Evolutionary conservation across 2,329 filamentous ascomycete genomes (phyloP).

Genomic region (Xylariaceae sp.): DNA sequence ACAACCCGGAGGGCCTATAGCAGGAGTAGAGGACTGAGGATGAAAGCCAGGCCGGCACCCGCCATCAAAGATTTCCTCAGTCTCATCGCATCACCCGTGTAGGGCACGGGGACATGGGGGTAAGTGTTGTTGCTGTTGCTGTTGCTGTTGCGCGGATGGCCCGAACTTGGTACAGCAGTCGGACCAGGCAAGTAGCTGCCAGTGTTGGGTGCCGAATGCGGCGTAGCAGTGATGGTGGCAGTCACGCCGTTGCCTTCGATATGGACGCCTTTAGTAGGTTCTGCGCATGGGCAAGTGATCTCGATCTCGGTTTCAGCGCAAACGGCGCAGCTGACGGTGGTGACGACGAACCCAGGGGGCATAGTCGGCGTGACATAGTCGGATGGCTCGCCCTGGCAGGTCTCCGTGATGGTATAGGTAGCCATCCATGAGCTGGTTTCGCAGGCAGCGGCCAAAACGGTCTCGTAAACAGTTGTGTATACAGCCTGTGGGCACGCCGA

Average conservation of each 20-base stretch:
- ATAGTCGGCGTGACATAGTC: slow-evolving; percentile 28
- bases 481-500: slow-evolving; percentile 29
- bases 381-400: slow-evolving; percentile 30
- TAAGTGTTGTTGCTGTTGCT: neutral
- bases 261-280: slow-evolving; percentile 28
- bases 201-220: slow-evolving; percentile 17
- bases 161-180: slow-evolving; percentile 5
- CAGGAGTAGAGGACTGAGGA: slow-evolving; percentile 27
- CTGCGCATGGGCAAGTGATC: slow-evolving; percentile 35
- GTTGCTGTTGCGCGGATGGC: neutral
- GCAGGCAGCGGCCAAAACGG: slow-evolving; percentile 35
- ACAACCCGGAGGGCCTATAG: slow-evolving; percentile 21
- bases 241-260: slow-evolving; percentile 36
- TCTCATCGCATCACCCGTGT: slow-evolving; percentile 26
- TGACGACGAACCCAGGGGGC: slow-evolving; percentile 37
- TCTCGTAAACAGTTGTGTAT: slow-evolving; percentile 37
- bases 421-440: slow-evolving; percentile 36
- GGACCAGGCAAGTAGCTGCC: slow-evolving; percentile 1
- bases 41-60: slow-evolving; percentile 26
- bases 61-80: slow-evolving; percentile 27
- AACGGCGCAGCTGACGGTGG: slow-evolving; percentile 33
- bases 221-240: slow-evolving; percentile 23
- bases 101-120: slow-evolving; percentile 4
- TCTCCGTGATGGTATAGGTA: slow-evolving; percentile 38
- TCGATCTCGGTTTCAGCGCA: slow-evolving; percentile 31